Percentiles rank a stretch among this genome's conserved stretches.
These are phyloP conservation scores for Exophiala calicioides DNA, from an alignment of 2,329 filamentous ascomycete genomes.

Conservation along the genomic window DNA sequence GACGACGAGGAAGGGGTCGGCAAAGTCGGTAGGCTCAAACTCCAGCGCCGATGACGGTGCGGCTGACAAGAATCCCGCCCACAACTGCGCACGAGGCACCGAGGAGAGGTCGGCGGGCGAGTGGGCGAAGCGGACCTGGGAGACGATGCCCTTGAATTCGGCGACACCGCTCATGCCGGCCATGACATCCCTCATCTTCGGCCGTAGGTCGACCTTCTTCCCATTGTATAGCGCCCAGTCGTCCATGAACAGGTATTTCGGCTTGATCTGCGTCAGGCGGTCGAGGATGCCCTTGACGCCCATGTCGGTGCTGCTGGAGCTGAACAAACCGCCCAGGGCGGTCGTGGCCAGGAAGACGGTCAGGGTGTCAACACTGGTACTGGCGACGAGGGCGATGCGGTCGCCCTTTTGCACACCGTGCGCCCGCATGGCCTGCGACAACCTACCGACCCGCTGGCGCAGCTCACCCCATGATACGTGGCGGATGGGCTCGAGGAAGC, in stretches of 20 bases:
- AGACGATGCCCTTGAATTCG: slow-evolving; percentile 65
- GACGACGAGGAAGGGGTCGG: slow-evolving; percentile 74
- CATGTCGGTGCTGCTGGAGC: slow-evolving; percentile 78
- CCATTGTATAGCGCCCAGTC: slow-evolving; percentile 79
- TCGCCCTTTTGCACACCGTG: slow-evolving; percentile 71
- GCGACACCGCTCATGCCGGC: slow-evolving; percentile 61
- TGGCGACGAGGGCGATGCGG: slow-evolving; percentile 71
- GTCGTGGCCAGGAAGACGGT: slow-evolving; percentile 69
- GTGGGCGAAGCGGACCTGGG: slow-evolving; percentile 63
- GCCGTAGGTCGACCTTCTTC: slow-evolving; percentile 68
- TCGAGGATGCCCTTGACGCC: slow-evolving; percentile 76
- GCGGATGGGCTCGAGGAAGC: slow-evolving; percentile 33
- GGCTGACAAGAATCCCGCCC: slow-evolving; percentile 43
- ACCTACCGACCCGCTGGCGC: slow-evolving; percentile 56
- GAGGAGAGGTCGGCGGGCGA: slow-evolving; percentile 58
- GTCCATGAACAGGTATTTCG: slow-evolving; percentile 80
- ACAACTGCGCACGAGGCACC: slow-evolving; percentile 49
- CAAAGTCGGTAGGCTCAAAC: slow-evolving; percentile 56
- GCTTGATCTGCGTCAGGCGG: slow-evolving; percentile 71
- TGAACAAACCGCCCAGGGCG: slow-evolving; percentile 74
- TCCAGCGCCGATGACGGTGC: slow-evolving; percentile 36
- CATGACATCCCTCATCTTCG: slow-evolving; percentile 70
- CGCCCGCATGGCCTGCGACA: slow-evolving; percentile 67
- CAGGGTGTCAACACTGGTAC: slow-evolving; percentile 73
- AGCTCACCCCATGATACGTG: slow-evolving; percentile 69